A percentile compares a stretch with the other conserved stretches of the same genome.
These are phyloP conservation scores for Trametes punicea DNA, from an alignment of 768 basidiomycete species.

Conservation along the genomic window DNA sequence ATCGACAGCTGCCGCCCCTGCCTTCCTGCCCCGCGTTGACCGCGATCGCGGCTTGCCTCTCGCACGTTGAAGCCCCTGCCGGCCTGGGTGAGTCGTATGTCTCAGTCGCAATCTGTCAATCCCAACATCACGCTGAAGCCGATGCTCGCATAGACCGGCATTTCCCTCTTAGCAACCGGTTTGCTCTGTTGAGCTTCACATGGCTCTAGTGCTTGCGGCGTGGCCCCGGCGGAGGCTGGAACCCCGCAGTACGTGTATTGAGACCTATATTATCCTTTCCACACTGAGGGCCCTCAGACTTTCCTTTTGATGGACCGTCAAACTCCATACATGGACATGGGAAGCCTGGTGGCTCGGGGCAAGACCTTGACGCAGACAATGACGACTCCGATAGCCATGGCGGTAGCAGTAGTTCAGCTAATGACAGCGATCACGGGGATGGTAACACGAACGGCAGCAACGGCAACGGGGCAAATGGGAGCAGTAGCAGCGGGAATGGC, in stretches of 20 bases:
- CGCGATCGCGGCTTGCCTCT: not conserved
- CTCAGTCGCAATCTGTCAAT: not conserved
- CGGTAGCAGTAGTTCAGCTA: not conserved
- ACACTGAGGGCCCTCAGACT: not conserved
- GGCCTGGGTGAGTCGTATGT: not conserved
- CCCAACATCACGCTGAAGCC: not conserved
- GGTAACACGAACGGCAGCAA: not conserved
- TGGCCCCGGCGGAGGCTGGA: not conserved
- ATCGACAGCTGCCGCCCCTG: not conserved
- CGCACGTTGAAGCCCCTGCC: not conserved
- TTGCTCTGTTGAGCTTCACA: not conserved
- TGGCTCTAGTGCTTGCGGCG: not conserved
- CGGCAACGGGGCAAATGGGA: too few species aligned
- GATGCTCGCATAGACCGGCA: not conserved
- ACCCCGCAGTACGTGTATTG: not conserved
- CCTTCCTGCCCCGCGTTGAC: not conserved
- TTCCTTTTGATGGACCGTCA: not conserved
- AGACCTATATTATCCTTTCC: too few species aligned
- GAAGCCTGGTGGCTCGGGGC: not conserved
- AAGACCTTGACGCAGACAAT: not conserved
- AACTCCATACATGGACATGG: not conserved
- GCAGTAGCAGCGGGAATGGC: not conserved
- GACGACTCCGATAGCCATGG: not conserved
- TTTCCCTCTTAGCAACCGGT: not conserved
- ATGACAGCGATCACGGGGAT: not conserved